phyloP scores from a whole-genome alignment of 768 basidiomycete species.

The Boletus sp. region DNA sequence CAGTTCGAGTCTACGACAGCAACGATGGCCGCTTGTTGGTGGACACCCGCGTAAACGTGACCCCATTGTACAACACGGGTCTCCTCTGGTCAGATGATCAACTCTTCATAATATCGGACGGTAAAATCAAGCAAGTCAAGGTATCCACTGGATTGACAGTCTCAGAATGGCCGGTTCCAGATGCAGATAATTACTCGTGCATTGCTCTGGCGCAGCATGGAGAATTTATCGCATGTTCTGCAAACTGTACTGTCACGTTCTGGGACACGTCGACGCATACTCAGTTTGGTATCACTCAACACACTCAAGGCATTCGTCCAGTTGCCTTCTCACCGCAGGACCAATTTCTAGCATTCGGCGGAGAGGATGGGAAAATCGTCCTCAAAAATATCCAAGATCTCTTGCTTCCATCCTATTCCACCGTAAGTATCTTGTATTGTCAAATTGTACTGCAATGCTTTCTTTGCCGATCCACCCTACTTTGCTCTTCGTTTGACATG shows the following conservation, averaged over 20 bases:
- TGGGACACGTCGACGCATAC: not conserved
- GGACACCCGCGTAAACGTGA: not conserved
- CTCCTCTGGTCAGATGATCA: no score
- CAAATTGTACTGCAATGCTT: no score
- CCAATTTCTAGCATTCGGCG: not conserved
- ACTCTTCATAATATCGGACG: not conserved
- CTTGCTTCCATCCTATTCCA: not conserved
- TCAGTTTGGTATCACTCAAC: not conserved
- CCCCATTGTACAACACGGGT: no score
- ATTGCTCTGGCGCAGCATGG: not conserved
- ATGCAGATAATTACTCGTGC: not conserved
- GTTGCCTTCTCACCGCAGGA: slow-evolving; percentile 3
- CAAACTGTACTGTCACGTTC: not conserved
- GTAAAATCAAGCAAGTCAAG: not conserved
- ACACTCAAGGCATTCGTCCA: not conserved
- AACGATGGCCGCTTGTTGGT: not conserved
- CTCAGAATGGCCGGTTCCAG: not conserved
- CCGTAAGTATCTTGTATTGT: not conserved
- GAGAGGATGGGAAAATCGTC: not conserved
- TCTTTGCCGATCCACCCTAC: not conserved
- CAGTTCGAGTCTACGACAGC: not conserved
- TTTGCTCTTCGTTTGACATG: not conserved
- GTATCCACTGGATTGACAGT: not conserved
- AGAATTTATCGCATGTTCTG: not conserved
- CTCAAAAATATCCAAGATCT: not conserved